phyloP scores from a whole-genome alignment of 495 filamentous ascomycete genomes.

The Monascus purpureus region DNA sequence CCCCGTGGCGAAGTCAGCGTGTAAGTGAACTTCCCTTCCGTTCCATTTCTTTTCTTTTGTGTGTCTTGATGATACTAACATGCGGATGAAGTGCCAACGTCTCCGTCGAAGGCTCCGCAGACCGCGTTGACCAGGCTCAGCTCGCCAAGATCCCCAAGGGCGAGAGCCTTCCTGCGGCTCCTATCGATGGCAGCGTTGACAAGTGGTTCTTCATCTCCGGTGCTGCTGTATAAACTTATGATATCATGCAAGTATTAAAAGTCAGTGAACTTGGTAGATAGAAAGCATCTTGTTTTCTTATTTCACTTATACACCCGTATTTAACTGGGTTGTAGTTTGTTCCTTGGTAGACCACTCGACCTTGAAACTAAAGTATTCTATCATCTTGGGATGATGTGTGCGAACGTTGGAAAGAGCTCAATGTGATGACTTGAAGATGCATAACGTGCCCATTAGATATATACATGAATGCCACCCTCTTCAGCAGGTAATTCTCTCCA shows the following conservation, averaged over 20 bases:
- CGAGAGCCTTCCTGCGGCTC: conserved; percentile 68
- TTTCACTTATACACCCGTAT: no score
- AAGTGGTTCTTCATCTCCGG: conserved; percentile 99
- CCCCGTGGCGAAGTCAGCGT: conserved; percentile 60
- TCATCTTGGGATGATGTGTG: no score
- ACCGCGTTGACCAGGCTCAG: conserved; percentile 47
- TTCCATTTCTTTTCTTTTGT: neutral
- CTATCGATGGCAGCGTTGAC: conserved; percentile 93
- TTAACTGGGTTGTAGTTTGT: no score
- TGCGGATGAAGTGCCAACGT: conserved; percentile 52
- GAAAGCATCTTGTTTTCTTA: no score
- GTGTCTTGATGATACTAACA: conserved; percentile 14
- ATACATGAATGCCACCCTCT: no score
- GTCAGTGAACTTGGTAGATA: neutral
- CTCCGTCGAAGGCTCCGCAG: conserved; percentile 52
- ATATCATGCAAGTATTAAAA: conserved; percentile 12
- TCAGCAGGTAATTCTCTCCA: no score
- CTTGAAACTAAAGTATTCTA: no score
- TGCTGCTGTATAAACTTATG: conserved; percentile 59
- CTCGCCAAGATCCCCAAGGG: conserved; percentile 55
- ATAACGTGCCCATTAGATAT: no score
- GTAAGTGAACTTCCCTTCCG: conserved; percentile 42
- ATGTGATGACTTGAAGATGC: no score
- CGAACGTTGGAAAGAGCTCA: no score
- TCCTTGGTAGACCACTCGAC: no score